Evolutionary conservation across 2,329 filamentous ascomycete genomes (phyloP).

Genomic region (Xylaria sp.): DNA sequence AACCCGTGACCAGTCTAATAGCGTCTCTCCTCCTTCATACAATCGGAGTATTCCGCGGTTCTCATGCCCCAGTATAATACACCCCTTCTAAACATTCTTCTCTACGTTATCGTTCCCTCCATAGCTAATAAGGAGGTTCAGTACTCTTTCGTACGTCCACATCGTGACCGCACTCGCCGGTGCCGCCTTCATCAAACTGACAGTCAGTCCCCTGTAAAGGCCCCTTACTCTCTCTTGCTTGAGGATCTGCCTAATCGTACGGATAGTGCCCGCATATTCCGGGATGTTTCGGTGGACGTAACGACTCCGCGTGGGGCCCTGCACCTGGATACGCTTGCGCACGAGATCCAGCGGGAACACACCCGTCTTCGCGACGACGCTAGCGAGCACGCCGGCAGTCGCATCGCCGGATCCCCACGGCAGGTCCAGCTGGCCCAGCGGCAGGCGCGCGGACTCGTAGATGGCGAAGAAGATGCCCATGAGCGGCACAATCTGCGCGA

Average conservation of each 20-base stretch:
- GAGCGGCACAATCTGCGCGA: conserved; percentile 89
- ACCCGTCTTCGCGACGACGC: conserved; percentile 81
- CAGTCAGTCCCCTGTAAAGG: conserved; percentile 84
- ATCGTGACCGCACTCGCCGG: conserved; percentile 92
- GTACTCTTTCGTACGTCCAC: conserved; percentile 86
- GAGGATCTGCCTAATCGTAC: conserved; percentile 72
- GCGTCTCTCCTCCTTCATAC: neutral
- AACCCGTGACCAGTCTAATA: neutral
- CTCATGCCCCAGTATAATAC: conserved; percentile 8
- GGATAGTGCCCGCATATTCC: conserved; percentile 73
- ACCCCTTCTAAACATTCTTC: conserved; percentile 9
- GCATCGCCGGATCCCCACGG: conserved; percentile 83
- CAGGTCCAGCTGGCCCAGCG: conserved; percentile 59
- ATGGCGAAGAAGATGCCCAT: conserved; percentile 96
- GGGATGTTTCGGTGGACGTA: conserved; percentile 92
- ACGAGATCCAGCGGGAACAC: conserved; percentile 95
- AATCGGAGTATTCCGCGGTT: neutral
- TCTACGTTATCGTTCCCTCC: conserved; percentile 42
- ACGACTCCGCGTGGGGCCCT: conserved; percentile 79
- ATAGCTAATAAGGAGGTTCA: conserved; percentile 61
- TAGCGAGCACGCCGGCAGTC: conserved; percentile 78
- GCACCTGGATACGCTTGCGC: conserved; percentile 90
- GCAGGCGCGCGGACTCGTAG: conserved; percentile 77
- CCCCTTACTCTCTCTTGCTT: conserved; percentile 76
- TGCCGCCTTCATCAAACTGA: conserved; percentile 90